These are phyloP conservation scores for cucumber (Cucumis sativus) DNA, from an alignment of 306 rosid species.

Conservation along the genomic window DNA sequence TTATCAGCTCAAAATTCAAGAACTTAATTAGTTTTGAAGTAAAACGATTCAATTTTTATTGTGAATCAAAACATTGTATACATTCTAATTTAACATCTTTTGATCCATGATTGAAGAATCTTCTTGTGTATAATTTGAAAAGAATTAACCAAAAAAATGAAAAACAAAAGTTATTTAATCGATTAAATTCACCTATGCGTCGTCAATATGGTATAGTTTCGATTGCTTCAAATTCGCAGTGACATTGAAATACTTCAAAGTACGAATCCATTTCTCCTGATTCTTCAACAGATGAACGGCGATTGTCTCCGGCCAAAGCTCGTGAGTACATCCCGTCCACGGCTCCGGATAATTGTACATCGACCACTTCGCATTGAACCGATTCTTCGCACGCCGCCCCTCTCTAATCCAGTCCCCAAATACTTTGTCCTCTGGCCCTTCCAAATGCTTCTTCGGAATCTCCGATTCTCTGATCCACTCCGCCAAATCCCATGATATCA, in stretches of 20 bases:
- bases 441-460: conserved; percentile 55
- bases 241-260: conserved; percentile 56
- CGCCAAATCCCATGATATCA: conserved; percentile 85
- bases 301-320: conserved; percentile 63
- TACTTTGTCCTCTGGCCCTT: conserved; percentile 74
- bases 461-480: conserved; percentile 74
- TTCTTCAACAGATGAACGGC: conserved; percentile 96
- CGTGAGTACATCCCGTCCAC: conserved; percentile 55
- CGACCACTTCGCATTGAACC: conserved; percentile 86
- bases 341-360: conserved; percentile 94
- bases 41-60: background rate
- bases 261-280: conserved; percentile 66
- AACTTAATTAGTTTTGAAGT: too few relatives aligned
- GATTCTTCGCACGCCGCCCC: conserved; percentile 43
- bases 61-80: background rate
- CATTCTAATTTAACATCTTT: background rate
- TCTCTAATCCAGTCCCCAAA: conserved; percentile 76
- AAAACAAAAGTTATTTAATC: background rate
- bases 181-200: conserved; percentile 11
- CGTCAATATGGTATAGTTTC: conserved; percentile 52
- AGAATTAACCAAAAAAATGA: background rate
- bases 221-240: conserved; percentile 53
- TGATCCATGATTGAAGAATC: background rate
- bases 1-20: too few relatives aligned
- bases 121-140: background rate